Percentiles rank a stretch among this genome's conserved stretches.
phyloP scores from a whole-genome alignment of 2,329 filamentous ascomycete genomes.

The Ilyonectria destructans region DNA sequence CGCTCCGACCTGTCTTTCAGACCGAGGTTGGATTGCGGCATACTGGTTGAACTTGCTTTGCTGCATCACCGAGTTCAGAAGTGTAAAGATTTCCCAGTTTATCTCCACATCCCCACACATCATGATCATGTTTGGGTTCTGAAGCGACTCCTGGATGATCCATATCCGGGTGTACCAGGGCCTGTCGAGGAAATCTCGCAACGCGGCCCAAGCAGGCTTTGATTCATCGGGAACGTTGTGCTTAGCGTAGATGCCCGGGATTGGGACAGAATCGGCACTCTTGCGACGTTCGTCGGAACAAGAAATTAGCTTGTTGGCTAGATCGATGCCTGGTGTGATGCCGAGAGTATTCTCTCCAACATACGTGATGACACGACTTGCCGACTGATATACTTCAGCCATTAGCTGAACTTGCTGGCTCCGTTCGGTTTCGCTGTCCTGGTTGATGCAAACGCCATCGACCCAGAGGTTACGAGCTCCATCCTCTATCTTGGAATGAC shows the following conservation, averaged over 20 bases:
- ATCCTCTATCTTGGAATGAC: conserved; percentile 1
- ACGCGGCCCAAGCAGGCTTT: conserved; percentile 9
- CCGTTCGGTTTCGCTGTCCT: conserved; percentile 6
- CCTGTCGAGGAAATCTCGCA: conserved; percentile 18
- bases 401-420: conserved; percentile 23
- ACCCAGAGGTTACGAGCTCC: conserved; percentile 23
- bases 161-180: conserved; percentile 24
- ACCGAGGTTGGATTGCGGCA: background rate
- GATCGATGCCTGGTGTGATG: conserved; percentile 10
- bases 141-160: conserved; percentile 27
- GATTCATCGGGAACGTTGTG: background rate
- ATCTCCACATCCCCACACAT: conserved; percentile 22
- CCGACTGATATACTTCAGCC: conserved; percentile 16
- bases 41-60: conserved; percentile 11
- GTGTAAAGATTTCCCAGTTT: conserved; percentile 7
- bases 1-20: background rate
- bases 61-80: conserved; percentile 6
- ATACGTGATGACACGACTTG: conserved; percentile 24
- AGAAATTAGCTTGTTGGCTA: conserved; percentile 20
- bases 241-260: background rate
- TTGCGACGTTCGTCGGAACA: conserved; percentile 3
- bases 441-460: conserved; percentile 23
- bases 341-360: conserved; percentile 16
- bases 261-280: background rate
- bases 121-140: conserved; percentile 21